A percentile compares a stretch with the other conserved stretches of the same genome.
These are phyloP conservation scores for Microbotryum saponariae DNA, from an alignment of 1,284 basidiomycete genomes.

Conservation along the genomic window DNA sequence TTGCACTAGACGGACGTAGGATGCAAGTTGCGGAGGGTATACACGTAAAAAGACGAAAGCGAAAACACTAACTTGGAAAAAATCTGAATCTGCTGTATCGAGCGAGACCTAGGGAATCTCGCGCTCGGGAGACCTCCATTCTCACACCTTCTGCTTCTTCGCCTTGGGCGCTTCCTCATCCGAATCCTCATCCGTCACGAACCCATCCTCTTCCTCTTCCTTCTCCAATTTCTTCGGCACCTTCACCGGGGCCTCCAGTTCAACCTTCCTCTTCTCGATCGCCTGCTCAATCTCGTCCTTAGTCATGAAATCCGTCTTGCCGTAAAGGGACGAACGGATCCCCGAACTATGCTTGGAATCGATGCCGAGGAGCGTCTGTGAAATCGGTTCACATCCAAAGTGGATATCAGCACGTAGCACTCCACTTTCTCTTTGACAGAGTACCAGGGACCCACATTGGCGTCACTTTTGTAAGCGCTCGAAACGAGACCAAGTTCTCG, in stretches of 20 bases:
- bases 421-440: too few species aligned
- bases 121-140: too few species aligned
- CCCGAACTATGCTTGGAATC: constrained; percentile 41
- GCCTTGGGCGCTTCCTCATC: too few species aligned
- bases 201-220: neutral
- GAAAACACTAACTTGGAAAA: too few species aligned
- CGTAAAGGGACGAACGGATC: constrained; percentile 37
- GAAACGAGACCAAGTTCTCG: constrained; percentile 14
- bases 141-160: too few species aligned
- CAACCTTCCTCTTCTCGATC: neutral
- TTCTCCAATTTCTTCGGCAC: neutral
- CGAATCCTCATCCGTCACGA: too few species aligned
- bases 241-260: neutral
- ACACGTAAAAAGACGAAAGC: too few species aligned
- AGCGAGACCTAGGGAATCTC: too few species aligned
- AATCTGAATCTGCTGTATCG: too few species aligned
- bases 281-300: constrained; percentile 20
- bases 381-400: neutral
- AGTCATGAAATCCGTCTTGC: constrained; percentile 24
- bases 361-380: constrained; percentile 38
- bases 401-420: too few species aligned
- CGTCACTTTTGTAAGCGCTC: constrained; percentile 18
- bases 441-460: neutral
- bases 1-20: too few species aligned
- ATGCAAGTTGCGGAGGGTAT: too few species aligned